A percentile compares a stretch with the other conserved stretches of the same genome.
Evolutionary conservation across 768 basidiomycete genomes (phyloP).

Genomic region (Tulasnella sp.): DNA sequence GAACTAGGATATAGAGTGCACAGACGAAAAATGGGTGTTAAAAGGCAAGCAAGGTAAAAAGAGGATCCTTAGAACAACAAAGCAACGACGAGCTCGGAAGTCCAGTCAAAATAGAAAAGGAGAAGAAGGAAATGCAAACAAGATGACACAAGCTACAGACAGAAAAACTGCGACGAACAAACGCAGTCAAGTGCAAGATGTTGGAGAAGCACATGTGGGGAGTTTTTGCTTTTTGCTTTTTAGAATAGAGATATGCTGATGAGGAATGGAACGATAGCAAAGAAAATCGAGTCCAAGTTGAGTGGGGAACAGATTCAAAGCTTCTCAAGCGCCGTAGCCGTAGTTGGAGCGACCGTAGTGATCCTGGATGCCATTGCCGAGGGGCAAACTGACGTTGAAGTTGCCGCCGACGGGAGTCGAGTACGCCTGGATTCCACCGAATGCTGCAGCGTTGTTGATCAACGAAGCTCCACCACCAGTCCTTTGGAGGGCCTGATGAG

Average conservation of each 20-base stretch:
- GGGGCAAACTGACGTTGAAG: not conserved
- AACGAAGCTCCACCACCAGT: not conserved
- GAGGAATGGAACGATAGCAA: not conserved
- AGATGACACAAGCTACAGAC: not conserved
- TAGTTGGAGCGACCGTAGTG: not conserved
- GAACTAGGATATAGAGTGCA: not conserved
- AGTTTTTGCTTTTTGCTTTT: not conserved
- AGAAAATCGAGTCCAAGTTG: not conserved
- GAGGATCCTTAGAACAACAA: not conserved
- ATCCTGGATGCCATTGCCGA: not conserved
- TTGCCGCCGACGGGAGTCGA: not conserved
- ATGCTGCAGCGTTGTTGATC: constrained; percentile 2
- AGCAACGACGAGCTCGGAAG: not conserved
- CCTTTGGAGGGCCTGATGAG: not conserved
- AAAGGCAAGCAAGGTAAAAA: not conserved
- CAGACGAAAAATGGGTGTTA: not conserved
- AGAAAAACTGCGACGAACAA: not conserved
- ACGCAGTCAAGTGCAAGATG: not conserved
- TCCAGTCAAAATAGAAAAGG: not conserved
- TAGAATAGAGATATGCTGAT: not conserved
- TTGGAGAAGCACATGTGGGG: not conserved
- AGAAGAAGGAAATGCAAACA: not conserved
- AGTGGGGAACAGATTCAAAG: not conserved
- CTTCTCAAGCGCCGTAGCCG: not conserved
- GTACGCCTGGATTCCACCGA: not conserved